Evolutionary conservation across 2,329 filamentous ascomycete species (phyloP).

Genomic region (Ilyonectria robusta): DNA sequence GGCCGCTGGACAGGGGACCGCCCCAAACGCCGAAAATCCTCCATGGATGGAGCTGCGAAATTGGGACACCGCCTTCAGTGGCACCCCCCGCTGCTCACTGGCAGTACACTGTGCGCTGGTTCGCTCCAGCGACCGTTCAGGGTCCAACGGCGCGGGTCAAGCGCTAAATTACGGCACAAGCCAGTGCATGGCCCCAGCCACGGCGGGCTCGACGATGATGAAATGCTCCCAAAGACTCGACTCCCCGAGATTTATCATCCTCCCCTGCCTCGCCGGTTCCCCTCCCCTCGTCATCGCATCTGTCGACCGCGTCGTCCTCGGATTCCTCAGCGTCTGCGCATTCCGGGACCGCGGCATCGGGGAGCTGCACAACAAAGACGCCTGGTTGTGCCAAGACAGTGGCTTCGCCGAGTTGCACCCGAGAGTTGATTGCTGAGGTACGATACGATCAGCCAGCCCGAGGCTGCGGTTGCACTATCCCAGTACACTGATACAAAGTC

Average conservation of each 20-base stretch:
- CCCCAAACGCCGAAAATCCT: not conserved
- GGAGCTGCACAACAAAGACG: not conserved
- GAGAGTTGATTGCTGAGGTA: not conserved
- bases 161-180: conserved; percentile 12
- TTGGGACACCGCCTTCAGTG: not conserved
- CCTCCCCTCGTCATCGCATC: not conserved
- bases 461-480: not conserved
- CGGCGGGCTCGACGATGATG: conserved; percentile 10
- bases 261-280: not conserved
- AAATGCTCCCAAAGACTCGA: conserved; percentile 7
- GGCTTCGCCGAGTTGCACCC: conserved; percentile 3
- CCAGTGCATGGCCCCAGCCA: conserved; percentile 19
- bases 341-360: not conserved
- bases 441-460: not conserved
- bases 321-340: not conserved
- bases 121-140: conserved; percentile 3
- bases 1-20: not conserved
- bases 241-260: not conserved
- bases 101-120: not conserved
- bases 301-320: not conserved
- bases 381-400: not conserved
- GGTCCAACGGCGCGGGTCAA: conserved; percentile 11
- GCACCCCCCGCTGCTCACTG: not conserved
- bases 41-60: not conserved
- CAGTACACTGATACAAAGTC: not conserved